Evolutionary conservation across 805 yeast species (phyloP), one percentile per base, ranked within the genome.

Genomic region (Spathaspora girioi): DNA sequence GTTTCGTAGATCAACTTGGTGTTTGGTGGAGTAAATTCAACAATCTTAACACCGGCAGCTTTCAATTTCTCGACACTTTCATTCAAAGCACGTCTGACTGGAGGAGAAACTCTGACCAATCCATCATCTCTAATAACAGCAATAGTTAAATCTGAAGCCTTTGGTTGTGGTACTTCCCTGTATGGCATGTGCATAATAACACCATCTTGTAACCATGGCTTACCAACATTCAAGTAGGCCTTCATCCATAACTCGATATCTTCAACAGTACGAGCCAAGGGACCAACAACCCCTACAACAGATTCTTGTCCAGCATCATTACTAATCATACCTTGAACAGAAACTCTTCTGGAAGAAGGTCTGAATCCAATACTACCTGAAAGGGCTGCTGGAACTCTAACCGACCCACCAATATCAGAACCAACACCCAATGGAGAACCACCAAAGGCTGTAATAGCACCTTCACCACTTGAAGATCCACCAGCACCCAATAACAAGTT

Each of bases 191-290:
- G 81, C 23, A 79, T 55, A 52, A 75, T 63, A 61, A 73, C 70
- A 32, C 73, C 77, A 58, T 81, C 85, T 11, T 56, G 58, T 26
- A 70, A 68, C 87, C 89, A 84, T 12, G 90, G 90, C 56, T 80
- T 71, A 54, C 89, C 90, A 29, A 71, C 71, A 60, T 83, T 83
- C 58, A 82, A 71, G 63, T 81, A 84, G n/a, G 71, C 54, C 52
- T 80, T 75, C 91, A 86, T 86, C 71, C 83, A 83, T 52, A 81
- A 67, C 18, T 86, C 90, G 56, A 86, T 68, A 66, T 87, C 93
- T 5, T 83, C 87, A 46, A 83, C 70, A 3, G 81, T 68, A 58
- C 85, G 77, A 2, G 88, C 76, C 69, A 87, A 64, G 42, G 93
- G 93, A 20, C 92, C 93, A 45, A 76, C 76, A 20, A 84, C 87